Percentiles rank a stretch among this genome's conserved stretches.
Evolutionary conservation across 2,329 filamentous ascomycete genomes (phyloP).

Genomic region (Venturia effusa): DNA sequence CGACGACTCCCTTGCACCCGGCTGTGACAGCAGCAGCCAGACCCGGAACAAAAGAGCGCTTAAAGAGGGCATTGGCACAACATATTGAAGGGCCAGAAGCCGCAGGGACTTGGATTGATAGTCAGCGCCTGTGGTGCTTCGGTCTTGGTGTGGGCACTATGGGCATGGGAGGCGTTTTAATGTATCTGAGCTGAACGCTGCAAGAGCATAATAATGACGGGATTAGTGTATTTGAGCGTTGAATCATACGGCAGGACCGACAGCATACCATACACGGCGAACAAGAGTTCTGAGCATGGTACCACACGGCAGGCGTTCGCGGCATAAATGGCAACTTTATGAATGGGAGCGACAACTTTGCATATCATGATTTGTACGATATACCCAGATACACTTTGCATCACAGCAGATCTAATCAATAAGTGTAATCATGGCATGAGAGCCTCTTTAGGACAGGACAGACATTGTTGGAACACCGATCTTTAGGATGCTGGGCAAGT

Average conservation of each 20-base stretch:
- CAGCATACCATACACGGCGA: background rate
- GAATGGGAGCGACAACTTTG: background rate
- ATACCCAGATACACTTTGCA: background rate
- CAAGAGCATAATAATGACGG: background rate
- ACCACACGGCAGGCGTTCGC: background rate
- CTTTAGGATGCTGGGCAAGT: no score
- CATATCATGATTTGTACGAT: background rate
- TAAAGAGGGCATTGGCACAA: conserved; percentile 17
- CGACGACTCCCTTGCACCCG: conserved; percentile 55
- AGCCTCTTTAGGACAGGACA: no score
- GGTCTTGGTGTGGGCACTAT: conserved; percentile 32
- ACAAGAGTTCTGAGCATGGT: background rate
- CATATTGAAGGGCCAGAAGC: conserved; percentile 31
- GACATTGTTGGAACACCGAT: no score
- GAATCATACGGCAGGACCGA: background rate
- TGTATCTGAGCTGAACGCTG: background rate
- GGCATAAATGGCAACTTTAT: background rate
- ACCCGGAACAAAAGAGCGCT: conserved; percentile 19
- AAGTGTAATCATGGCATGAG: background rate
- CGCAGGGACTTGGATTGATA: conserved; percentile 26
- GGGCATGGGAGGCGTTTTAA: conserved; percentile 34
- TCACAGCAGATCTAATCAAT: background rate
- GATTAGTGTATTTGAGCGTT: background rate
- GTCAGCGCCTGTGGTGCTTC: conserved; percentile 40
- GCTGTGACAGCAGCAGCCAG: conserved; percentile 28